A percentile compares a stretch with the other conserved stretches of the same genome.
Conservation (phyloP, 371 early-diverging fungal species). For the Mortierella sp. region DNA sequence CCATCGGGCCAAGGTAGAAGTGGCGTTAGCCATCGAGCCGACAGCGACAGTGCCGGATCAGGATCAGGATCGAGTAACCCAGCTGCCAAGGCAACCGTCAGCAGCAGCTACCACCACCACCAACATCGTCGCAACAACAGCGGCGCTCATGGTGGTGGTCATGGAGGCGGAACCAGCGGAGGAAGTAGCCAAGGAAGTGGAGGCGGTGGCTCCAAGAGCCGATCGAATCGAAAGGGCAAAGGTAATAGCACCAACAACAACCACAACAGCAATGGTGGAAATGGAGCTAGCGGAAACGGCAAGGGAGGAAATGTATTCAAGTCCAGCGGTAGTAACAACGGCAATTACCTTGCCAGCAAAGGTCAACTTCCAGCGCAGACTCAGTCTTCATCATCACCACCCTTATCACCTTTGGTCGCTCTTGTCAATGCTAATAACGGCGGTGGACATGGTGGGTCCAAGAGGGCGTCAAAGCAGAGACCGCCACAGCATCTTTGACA, state of each 20-base stretch:
- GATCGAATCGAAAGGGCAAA: conserved; percentile 26
- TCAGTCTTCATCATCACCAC: too few species aligned
- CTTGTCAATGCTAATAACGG: not conserved
- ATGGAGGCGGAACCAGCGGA: not conserved
- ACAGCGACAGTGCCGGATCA: conserved; percentile 27
- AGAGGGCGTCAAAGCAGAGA: not conserved
- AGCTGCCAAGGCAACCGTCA: not conserved
- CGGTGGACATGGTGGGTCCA: not conserved
- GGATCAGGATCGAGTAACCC: conserved; percentile 8
- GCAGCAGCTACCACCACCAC: not conserved
- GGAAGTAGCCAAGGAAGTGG: not conserved
- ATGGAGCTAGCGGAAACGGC: conserved; percentile 12
- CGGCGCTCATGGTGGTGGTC: not conserved
- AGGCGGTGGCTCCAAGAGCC: not conserved
- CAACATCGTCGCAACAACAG: not conserved
- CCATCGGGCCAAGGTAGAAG: not conserved
- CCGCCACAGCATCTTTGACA: not conserved
- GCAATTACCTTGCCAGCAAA: not conserved
- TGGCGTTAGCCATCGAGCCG: conserved; percentile 4
- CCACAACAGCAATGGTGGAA: conserved; percentile 4
- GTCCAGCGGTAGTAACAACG: not conserved
- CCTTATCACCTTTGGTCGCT: not conserved
- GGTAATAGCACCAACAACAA: conserved; percentile 1
- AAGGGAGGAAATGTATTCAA: not conserved
- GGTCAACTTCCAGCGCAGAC: conserved; percentile 18